A percentile compares a stretch with the other conserved stretches of the same genome.
Evolutionary conservation across 192 early-diverging fungal species (phyloP).

Genomic region (Coemansia reversa): DNA sequence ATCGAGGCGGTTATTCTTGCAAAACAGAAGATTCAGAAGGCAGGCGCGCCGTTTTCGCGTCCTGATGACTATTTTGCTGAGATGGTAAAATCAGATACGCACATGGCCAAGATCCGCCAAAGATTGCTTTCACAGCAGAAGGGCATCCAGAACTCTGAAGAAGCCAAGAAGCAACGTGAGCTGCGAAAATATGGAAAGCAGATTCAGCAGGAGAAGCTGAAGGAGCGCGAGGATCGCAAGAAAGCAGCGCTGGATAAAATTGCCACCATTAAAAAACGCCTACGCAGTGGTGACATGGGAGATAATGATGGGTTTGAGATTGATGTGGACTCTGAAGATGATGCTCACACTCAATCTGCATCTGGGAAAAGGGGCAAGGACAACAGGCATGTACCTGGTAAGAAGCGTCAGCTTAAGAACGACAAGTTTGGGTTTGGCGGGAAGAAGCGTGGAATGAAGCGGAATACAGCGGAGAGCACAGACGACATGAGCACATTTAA

Average conservation of each 20-base stretch:
- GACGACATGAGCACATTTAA: conserved; percentile 72
- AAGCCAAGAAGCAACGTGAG: conserved; percentile 83
- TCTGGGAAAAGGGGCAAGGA: conserved; percentile 12
- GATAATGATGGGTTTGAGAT: conserved; percentile 54
- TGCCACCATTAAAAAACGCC: conserved; percentile 80
- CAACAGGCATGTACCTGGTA: conserved; percentile 27
- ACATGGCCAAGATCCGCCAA: conserved; percentile 89
- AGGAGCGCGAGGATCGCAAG: conserved; percentile 85
- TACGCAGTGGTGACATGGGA: conserved; percentile 57
- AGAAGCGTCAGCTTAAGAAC: conserved; percentile 71
- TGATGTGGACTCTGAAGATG: conserved; percentile 40
- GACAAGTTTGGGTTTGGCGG: conserved; percentile 92
- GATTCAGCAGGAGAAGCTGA: conserved; percentile 89
- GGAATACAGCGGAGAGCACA: conserved; percentile 75
- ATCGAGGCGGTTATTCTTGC: conserved; percentile 72
- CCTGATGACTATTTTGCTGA: conserved; percentile 98
- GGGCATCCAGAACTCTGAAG: conserved; percentile 75
- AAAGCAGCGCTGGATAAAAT: conserved; percentile 89
- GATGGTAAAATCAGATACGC: conserved; percentile 96
- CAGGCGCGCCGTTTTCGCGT: conserved; percentile 73
- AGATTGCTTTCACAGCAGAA: conserved; percentile 81
- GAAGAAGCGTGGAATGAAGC: conserved; percentile 74
- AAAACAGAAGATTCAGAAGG: conserved; percentile 60
- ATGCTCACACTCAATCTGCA: not conserved
- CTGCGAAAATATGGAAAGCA: conserved; percentile 97